Evolutionary conservation across 2,329 filamentous ascomycete genomes (phyloP).

Genomic region (Diatrype stigma): DNA sequence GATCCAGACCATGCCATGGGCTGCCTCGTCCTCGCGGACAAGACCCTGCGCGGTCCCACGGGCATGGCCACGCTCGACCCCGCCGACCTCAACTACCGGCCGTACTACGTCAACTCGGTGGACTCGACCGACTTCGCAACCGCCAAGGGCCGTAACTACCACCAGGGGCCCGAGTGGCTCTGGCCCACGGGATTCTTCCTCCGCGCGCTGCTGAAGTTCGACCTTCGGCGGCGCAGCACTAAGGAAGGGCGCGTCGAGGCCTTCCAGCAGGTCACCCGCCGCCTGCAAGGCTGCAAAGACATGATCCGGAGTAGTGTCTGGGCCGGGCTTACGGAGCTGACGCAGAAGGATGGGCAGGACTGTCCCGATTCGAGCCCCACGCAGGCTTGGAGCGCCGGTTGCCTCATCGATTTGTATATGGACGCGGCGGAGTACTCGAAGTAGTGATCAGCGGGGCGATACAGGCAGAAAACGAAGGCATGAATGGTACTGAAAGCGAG

Average conservation of each 20-base stretch:
- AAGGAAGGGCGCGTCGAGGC: slow-evolving; percentile 71
- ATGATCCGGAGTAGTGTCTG: slow-evolving; percentile 77
- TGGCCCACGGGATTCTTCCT: slow-evolving; percentile 98
- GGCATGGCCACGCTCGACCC: slow-evolving; percentile 97
- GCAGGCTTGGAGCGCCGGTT: slow-evolving; percentile 93
- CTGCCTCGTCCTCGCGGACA: slow-evolving; percentile 77
- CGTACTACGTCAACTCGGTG: slow-evolving; percentile 92
- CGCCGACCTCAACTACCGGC: slow-evolving; percentile 85
- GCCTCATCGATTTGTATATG: slow-evolving; percentile 93
- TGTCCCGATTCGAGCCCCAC: slow-evolving; percentile 91
- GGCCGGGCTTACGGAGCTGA: slow-evolving; percentile 90
- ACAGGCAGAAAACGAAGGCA: background rate
- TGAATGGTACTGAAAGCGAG: no score
- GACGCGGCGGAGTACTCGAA: slow-evolving; percentile 60
- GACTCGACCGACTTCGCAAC: slow-evolving; percentile 90
- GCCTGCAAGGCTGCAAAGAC: slow-evolving; percentile 78
- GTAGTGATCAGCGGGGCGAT: slow-evolving; percentile 12
- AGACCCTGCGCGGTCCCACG: slow-evolving; percentile 74
- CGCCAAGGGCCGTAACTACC: slow-evolving; percentile 92
- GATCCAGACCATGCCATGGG: slow-evolving; percentile 70
- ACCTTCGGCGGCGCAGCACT: slow-evolving; percentile 65
- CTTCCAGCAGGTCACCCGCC: slow-evolving; percentile 88
- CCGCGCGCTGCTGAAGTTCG: slow-evolving; percentile 85
- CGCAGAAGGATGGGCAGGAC: slow-evolving; percentile 79
- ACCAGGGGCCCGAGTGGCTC: slow-evolving; percentile 96